Evolutionary conservation across 1,284 basidiomycete genomes (phyloP).

Genomic region (Abortiporus biennis): DNA sequence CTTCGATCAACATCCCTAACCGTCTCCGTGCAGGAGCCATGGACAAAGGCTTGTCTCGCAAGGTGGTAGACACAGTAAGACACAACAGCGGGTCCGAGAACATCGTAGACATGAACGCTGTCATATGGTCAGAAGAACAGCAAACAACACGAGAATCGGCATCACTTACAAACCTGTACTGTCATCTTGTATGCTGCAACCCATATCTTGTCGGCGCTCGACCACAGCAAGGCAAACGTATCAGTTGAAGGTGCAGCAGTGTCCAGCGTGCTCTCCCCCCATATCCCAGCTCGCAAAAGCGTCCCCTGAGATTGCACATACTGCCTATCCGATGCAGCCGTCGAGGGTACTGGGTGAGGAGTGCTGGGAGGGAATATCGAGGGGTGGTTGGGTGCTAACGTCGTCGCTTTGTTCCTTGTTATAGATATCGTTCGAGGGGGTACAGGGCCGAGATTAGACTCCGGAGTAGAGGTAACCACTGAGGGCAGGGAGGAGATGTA

Average conservation of each 20-base stretch:
- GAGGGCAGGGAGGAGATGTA: constrained; percentile 56
- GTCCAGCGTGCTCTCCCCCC: constrained; percentile 49
- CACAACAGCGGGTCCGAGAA: constrained; percentile 72
- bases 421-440: constrained; percentile 23
- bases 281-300: constrained; percentile 60
- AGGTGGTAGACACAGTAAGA: constrained; percentile 73
- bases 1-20: constrained; percentile 37
- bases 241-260: constrained; percentile 35
- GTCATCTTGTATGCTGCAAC: constrained; percentile 70
- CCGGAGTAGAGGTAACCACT: constrained; percentile 11
- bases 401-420: constrained; percentile 4
- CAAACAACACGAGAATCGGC: not conserved
- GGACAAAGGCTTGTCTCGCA: constrained; percentile 64
- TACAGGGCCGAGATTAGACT: constrained; percentile 18
- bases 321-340: constrained; percentile 59
- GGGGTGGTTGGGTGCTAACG: constrained; percentile 33
- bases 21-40: constrained; percentile 47
- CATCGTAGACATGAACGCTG: constrained; percentile 71
- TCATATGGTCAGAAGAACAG: not conserved
- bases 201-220: constrained; percentile 55
- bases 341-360: constrained; percentile 68
- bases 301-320: constrained; percentile 78
- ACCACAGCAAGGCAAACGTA: constrained; percentile 59
- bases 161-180: constrained; percentile 64
- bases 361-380: constrained; percentile 72